Conservation (phyloP, 2,329 filamentous ascomycete species). For the Cladophialophora carrionii region DNA sequence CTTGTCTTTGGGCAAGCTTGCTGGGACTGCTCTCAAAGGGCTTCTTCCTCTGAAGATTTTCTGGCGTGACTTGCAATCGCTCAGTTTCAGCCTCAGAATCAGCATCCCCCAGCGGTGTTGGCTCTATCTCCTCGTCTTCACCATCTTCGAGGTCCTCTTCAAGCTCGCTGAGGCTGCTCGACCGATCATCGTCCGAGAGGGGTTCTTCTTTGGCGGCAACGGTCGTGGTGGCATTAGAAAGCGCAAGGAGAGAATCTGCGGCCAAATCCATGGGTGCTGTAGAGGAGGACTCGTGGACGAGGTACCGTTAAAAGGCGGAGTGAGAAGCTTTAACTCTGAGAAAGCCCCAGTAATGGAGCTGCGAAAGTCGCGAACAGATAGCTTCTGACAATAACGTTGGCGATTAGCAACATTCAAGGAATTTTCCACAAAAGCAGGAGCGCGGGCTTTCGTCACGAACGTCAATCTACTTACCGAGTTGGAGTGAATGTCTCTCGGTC, state of each 20-base stretch:
- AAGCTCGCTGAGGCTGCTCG: slow-evolving; percentile 90
- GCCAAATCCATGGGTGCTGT: slow-evolving; percentile 47
- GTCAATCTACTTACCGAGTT: slow-evolving; percentile 15
- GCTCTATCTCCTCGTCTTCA: slow-evolving; percentile 37
- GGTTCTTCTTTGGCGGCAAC: slow-evolving; percentile 49
- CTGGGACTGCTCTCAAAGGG: slow-evolving; percentile 71
- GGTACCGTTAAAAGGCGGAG: neutral
- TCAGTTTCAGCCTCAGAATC: slow-evolving; percentile 93
- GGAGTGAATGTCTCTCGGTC: slow-evolving; percentile 18
- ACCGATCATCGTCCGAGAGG: slow-evolving; percentile 68
- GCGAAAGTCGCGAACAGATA: neutral
- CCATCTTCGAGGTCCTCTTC: slow-evolving; percentile 68
- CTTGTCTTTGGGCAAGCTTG: slow-evolving; percentile 65
- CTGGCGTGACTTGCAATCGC: slow-evolving; percentile 85
- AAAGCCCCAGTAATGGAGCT: slow-evolving; percentile 2
- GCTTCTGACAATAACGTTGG: neutral
- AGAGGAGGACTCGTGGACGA: neutral
- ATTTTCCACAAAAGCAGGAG: neutral
- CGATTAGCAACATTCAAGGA: slow-evolving; percentile 9
- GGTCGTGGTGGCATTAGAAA: slow-evolving; percentile 44
- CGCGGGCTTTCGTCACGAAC: neutral
- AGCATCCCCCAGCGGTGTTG: slow-evolving; percentile 57
- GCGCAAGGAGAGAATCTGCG: slow-evolving; percentile 41
- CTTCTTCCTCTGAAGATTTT: slow-evolving; percentile 60
- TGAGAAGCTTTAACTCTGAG: neutral